Conservation (phyloP, 768 basidiomycete genomes). For the Boletus vinaceobasis region DNA sequence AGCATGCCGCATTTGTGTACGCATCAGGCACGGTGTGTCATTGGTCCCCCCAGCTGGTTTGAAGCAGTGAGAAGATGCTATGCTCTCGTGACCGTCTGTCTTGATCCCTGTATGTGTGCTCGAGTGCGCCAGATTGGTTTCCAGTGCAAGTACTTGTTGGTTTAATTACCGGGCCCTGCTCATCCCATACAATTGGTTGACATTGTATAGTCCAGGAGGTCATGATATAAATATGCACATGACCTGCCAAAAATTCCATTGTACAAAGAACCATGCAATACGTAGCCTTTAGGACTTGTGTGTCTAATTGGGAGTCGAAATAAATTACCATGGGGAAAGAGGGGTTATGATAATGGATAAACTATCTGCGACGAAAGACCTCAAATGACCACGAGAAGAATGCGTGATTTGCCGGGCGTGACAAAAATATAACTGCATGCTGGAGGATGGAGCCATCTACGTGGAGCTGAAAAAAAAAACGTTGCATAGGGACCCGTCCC, state of each 20-base stretch:
- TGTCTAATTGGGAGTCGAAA: slow-evolving; percentile 5
- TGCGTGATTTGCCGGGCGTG: not conserved
- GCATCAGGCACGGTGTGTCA: no score
- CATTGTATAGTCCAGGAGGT: not conserved
- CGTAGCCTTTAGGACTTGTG: not conserved
- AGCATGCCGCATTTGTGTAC: no score
- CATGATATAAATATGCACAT: not conserved
- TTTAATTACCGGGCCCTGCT: no score
- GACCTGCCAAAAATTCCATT: not conserved
- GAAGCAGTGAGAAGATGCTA: not conserved
- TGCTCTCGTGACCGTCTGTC: not conserved
- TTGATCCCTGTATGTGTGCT: not conserved
- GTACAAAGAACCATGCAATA: not conserved
- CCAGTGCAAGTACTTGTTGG: not conserved
- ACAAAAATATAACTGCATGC: not conserved
- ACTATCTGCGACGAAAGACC: slow-evolving; percentile 15
- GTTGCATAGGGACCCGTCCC: slow-evolving; percentile 12
- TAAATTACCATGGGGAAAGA: slow-evolving; percentile 15
- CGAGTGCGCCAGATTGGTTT: not conserved
- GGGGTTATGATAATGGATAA: slow-evolving; percentile 21
- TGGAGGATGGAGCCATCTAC: not conserved
- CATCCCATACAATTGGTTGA: not conserved
- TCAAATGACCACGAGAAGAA: not conserved
- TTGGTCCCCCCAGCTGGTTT: not conserved
- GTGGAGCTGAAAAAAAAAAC: not conserved